phyloP scores from a whole-genome alignment of 805 yeast species.

The Danielozyma ontarioensis region DNA sequence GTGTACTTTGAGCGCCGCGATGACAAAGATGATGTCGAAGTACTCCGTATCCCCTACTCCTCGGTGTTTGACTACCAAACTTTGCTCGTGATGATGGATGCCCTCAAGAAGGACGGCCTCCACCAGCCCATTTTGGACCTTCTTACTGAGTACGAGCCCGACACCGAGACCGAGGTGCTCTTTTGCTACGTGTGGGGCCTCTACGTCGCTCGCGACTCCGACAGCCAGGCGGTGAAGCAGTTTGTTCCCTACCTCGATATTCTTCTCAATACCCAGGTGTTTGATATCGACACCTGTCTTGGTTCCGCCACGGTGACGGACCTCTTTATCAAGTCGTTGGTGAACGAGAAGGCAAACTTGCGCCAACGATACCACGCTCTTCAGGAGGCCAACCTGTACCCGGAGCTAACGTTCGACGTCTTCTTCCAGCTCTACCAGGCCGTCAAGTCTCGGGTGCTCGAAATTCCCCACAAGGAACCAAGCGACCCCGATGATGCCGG shows the following conservation, averaged over 20 bases:
- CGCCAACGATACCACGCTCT: no score
- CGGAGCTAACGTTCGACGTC: conserved; percentile 8
- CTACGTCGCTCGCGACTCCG: background rate
- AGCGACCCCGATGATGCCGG: background rate
- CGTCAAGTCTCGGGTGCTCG: conserved; percentile 55
- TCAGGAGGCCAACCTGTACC: no score
- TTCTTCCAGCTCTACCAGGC: conserved; percentile 37
- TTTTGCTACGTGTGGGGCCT: conserved; percentile 20
- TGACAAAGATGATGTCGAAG: conserved; percentile 13
- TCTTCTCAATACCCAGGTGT: background rate
- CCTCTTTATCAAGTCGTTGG: background rate
- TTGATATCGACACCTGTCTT: no score
- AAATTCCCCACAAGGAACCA: conserved; percentile 47
- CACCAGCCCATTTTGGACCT: conserved; percentile 13
- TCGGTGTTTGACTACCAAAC: conserved; percentile 14
- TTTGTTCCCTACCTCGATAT: background rate
- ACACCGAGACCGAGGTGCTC: conserved; percentile 24
- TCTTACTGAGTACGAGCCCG: conserved; percentile 17
- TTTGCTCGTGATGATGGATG: conserved; percentile 13
- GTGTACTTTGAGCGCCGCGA: conserved; percentile 14
- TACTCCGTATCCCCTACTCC: conserved; percentile 7
- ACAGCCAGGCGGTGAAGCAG: background rate
- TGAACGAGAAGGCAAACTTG: no score
- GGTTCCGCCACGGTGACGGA: no score
- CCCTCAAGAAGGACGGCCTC: conserved; percentile 12